phyloP scores from a whole-genome alignment of 768 basidiomycete genomes.

The Hypholoma sublateritium region DNA sequence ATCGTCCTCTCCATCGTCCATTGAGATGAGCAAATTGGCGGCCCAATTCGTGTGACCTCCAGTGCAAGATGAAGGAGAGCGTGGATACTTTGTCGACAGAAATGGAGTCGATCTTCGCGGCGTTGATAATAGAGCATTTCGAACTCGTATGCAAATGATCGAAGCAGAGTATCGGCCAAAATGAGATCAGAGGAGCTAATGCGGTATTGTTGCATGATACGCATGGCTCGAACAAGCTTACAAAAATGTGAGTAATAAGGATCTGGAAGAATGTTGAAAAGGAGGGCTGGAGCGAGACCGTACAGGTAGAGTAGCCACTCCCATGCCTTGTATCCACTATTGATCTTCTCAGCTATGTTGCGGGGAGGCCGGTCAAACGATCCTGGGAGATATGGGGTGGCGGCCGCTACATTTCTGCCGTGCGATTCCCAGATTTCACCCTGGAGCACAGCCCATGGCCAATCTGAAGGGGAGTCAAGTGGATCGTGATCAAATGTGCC shows the following conservation, averaged over 20 bases:
- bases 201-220: too few species aligned
- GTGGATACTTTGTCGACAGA: conserved; percentile 32
- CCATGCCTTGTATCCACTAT: conserved; percentile 29
- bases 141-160: conserved; percentile 24
- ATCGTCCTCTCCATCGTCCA: conserved; percentile 12
- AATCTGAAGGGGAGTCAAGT: too few species aligned
- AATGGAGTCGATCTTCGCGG: conserved; percentile 27
- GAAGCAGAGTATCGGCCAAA: too few species aligned
- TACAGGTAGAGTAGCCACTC: conserved; percentile 27
- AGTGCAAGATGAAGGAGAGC: conserved; percentile 24
- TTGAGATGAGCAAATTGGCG: conserved; percentile 7
- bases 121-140: conserved; percentile 34
- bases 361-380: too few species aligned
- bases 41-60: conserved; percentile 24
- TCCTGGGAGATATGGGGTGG: too few species aligned
- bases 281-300: conserved; percentile 27
- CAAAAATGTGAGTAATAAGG: conserved; percentile 30
- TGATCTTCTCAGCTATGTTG: too few species aligned
- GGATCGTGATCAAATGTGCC: too few species aligned
- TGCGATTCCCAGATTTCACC: too few species aligned
- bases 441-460: too few species aligned
- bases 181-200: too few species aligned
- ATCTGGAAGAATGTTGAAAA: conserved; percentile 23
- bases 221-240: conserved; percentile 19
- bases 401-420: too few species aligned